phyloP scores from a whole-genome alignment of 257 asterid species.

The Thymus mandschuricus region DNA sequence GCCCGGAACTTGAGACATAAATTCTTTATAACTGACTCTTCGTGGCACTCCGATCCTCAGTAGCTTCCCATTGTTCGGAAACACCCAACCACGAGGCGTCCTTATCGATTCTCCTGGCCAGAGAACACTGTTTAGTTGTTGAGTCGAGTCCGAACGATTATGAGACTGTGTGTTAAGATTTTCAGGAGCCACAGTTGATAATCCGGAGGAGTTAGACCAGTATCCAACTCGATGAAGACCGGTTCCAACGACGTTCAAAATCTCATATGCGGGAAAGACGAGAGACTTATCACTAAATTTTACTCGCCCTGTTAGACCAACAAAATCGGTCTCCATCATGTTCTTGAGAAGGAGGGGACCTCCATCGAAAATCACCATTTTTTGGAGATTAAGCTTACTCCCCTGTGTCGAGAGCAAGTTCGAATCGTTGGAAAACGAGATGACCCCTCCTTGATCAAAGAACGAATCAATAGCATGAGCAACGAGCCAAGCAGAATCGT shows the following conservation, averaged over 20 bases:
- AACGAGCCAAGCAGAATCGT: conserved; percentile 83
- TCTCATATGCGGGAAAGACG: conserved; percentile 71
- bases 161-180: conserved; percentile 45
- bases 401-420: conserved; percentile 46
- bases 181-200: conserved; percentile 74
- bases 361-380: conserved; percentile 74
- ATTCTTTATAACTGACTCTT: conserved; percentile 72
- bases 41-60: conserved; percentile 85
- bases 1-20: conserved; percentile 72
- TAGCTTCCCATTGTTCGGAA: conserved; percentile 79
- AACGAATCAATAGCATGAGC: conserved; percentile 83
- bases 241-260: conserved; percentile 76
- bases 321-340: conserved; percentile 59
- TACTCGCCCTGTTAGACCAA: conserved; percentile 75
- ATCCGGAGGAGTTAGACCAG: conserved; percentile 86
- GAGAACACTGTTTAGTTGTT: conserved; percentile 57
- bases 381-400: conserved; percentile 64
- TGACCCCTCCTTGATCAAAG: conserved; percentile 65
- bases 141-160: conserved; percentile 58
- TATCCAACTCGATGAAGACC: conserved; percentile 79
- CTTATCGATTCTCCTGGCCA: conserved; percentile 85
- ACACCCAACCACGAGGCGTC: conserved; percentile 98
- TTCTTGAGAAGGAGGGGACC: conserved; percentile 67
- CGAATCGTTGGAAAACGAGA: conserved; percentile 73
- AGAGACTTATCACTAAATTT: conserved; percentile 63